Evolutionary conservation across 1,284 basidiomycete genomes (phyloP), one percentile per base, ranked within the genome.

Genomic region (Flammula alnicola): DNA sequence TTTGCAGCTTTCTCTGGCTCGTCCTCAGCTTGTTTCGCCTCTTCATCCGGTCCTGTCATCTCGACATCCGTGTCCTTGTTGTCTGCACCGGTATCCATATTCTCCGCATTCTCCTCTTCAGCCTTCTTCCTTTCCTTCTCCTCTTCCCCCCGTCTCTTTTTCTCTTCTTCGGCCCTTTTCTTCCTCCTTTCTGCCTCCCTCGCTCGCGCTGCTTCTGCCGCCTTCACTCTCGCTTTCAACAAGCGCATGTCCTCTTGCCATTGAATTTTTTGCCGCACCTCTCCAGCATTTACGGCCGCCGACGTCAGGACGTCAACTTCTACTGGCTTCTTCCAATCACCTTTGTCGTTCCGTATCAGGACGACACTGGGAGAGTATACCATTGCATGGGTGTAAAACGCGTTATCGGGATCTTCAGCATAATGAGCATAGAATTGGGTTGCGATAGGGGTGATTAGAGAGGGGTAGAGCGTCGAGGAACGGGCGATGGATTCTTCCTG

Each of bases 401-500:
- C 78, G n/a, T 71, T 76, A 25, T 74, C 70, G 0, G 70, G 63
- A 55, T 81, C 74, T 31, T 63, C 65, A 14, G 70, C 71, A 62
- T 88, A 85, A 9, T 79, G 64, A 2, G 64, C 68, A 61, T 89
- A 86, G 66, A 87, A 89, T 20, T 72, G 68, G 49, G 79, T 73
- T 0, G 77, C 80, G 3, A 67, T 66, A 7, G 67, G 63, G 14
- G 81, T 79, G 63, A 78, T 76, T 47, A 89, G 78, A 3, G 83
- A 79, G 2, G 78, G 74, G 58, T 85, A 86, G 11, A 89, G 66
- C 2, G 83, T 85, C 25, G 86, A 87, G 3, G 84, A 79, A 35
- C 86, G 80, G 2, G 86, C 85, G 55, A 89, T 76, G 36, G 81
- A 83, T 65, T 89, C 86, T 63, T 89, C 87, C 62, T 89, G 33